Evolutionary conservation across 2,329 filamentous ascomycete genomes (phyloP), one percentile per base, ranked within the genome.

Genomic region (Pseudofabraea citricarpa): DNA sequence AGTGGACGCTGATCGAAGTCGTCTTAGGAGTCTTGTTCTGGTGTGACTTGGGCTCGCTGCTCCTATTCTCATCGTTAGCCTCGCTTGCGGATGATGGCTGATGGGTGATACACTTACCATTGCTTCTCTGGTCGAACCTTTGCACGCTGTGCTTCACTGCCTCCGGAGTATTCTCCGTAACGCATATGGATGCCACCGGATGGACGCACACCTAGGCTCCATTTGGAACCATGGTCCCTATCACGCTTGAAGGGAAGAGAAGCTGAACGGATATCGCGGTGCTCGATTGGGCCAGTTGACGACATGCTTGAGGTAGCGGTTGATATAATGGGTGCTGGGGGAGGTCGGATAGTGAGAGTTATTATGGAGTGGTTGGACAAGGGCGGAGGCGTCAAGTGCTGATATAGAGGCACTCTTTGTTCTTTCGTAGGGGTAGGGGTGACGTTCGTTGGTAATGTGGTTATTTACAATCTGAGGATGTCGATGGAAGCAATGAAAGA

Each of bases 241-340:
- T 58, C 55, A 32, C 58, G 57, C 48, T 61, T 61, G 51, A 49
- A 61, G 16, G 42, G 35, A 13, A 52, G 44, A 18, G 52, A 46
- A 5, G 47, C 47, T 9, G 58, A 59, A n/a, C 60, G 58, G 43
- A 62, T 55, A 46, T 62, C 59, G 26, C 52, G 49, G 38, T 46
- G 48, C 32, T 55, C 48, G 21, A 57, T n/a, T n/a, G n/a, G n/a
- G n/a, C n/a, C n/a, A n/a, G n/a, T n/a, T n/a, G n/a, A n/a, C n/a
- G n/a, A n/a, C n/a, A n/a, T n/a, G n/a, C n/a, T n/a, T n/a, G n/a
- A n/a, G n/a, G n/a, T n/a, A n/a, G n/a, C n/a, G n/a, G n/a, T n/a
- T n/a, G n/a, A n/a, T n/a, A n/a, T n/a, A n/a, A n/a, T n/a, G n/a
- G n/a, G n/a, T n/a, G n/a, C n/a, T n/a, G n/a, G n/a, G n/a, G n/a